Base-by-base conservation (phyloP, 2,329 filamentous ascomycete species). In the Cladophialophora bantiana region DNA sequence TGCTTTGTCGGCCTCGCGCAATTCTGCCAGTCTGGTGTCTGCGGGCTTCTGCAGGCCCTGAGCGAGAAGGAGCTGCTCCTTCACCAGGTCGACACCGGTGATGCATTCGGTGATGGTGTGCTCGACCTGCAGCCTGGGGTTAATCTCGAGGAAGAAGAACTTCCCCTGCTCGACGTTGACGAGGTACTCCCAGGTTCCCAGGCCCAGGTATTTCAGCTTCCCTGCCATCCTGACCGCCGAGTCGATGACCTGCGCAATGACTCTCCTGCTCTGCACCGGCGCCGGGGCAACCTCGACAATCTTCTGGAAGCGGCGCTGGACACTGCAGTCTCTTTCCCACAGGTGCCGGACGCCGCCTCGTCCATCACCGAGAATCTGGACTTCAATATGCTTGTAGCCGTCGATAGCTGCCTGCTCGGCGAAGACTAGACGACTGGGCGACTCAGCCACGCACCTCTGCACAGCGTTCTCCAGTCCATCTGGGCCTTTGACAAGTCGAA, bases 141-240 rank as follows among this genome's bases (percentile, higher is more conserved):
- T 89, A 68, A 88, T 81, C 71, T 89, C 86, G 5, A 89, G 75
- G 70, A 89, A 88, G 75, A 83, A 88, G 74, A 83, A 86, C 31
- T 85, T 81, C 1, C 74, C 73, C 0, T 76, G 81, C 0, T 75
- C 66, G 10, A 83, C 81, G 64, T 84, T 85, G 12, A 88, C 81
- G 0, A 90, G 78, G 65, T 89, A 90, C 73, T 90, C 88, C 68
- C 89, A 89, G 0, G 88, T 90, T 7, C 88, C 88, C 0, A 89
- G 78, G 0, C 85, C 88, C 56, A 79, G 78, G 73, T 89, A 89
- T 3, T 79, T 76, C 59, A 84, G 81, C 62, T 77, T 76, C 73
- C 72, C 78, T 3, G 84, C 85, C 78, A 87, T 86, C 15, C 74
- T 78, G 53, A 88, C 64, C 0, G 86, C 86, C 32, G 85, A 81